phyloP scores from a whole-genome alignment of 257 asterid genomes.

The Salvia splendens region DNA sequence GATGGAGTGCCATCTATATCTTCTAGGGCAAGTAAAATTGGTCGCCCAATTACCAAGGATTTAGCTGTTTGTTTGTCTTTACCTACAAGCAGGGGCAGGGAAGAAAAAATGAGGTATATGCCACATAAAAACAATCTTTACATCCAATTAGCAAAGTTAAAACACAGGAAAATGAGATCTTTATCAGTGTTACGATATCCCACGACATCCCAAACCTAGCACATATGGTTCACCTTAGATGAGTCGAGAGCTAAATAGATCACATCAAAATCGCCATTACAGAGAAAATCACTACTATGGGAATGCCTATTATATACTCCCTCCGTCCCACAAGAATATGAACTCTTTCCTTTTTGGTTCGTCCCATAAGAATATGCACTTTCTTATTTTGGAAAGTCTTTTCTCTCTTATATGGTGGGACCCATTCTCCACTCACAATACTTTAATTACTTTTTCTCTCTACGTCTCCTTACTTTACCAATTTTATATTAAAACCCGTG shows the following conservation, averaged over 20 bases:
- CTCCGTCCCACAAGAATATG: no score
- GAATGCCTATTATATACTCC: neutral
- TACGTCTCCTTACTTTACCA: no score
- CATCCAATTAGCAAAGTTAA: conserved; percentile 10
- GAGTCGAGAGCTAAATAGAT: conserved; percentile 10
- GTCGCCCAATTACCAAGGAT: conserved; percentile 84
- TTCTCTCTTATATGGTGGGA: no score
- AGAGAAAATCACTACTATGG: neutral
- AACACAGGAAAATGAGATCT: conserved; percentile 11
- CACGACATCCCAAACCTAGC: conserved; percentile 5
- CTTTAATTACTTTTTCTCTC: no score
- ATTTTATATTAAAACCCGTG: no score
- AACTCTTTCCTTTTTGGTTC: no score
- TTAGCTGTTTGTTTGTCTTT: conserved; percentile 78
- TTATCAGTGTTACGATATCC: neutral
- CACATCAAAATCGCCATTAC: neutral
- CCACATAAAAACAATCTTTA: conserved; percentile 11
- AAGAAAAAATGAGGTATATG: conserved; percentile 4
- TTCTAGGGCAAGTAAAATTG: conserved; percentile 96
- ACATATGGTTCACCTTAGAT: neutral
- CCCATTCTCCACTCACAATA: no score
- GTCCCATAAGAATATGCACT: no score
- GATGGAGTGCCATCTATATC: conserved; percentile 97
- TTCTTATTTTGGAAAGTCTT: no score
- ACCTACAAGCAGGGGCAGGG: conserved; percentile 39